Evolutionary conservation across 1,284 basidiomycete genomes (phyloP), one percentile per base, ranked within the genome.

Genomic region (Ganoderma lucidum): DNA sequence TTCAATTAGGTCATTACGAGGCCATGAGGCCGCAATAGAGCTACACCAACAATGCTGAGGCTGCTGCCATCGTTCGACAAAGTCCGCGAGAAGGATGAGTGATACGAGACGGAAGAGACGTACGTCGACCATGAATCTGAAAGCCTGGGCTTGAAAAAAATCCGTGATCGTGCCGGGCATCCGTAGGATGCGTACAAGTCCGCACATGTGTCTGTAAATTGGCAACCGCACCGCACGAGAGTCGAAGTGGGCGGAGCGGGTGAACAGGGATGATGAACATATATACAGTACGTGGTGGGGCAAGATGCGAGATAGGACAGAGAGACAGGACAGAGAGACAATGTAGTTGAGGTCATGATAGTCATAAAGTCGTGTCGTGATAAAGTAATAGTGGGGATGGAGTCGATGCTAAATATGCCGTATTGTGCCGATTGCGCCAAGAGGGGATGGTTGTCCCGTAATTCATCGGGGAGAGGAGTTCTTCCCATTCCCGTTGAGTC

Each of bases 401-500:
- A 3, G 28, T 9, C 28, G 28, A 32, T n/a, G 35, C 35, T 32
- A 39, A 58, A 10, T 3, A n/a, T 23, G 56, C 56, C 23, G 48
- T 51, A 48, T 19, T 30, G n/a, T 32, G 15, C 30, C 17, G 32
- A 56, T 8, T 9, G 8, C 14, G 30, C 6, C 14, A 30, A 56
- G 48, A 28, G 48, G 14, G 48, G 19, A 6, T 8, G 3, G 8
- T 23, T 35, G 56, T 68, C n/a, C 17, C 6, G 19, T 55, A 9
- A 30, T 39, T 70, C 64, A 71, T 61, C 70, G 69, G 44, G 69
- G 68, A 37, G 70, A 66, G 23, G 66, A 61, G 30, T 58, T 51
- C 64, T 71, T 73, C 35, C 72, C 72, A 42, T 71, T 73, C 42
- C 72, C 72, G 42, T 73, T 73, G 45, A 62, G 42, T 64, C 71